Evolutionary conservation across 148 eudicot species (phyloP), one percentile per base, ranked within the genome.

Genomic region (Polygonum maritimum): DNA sequence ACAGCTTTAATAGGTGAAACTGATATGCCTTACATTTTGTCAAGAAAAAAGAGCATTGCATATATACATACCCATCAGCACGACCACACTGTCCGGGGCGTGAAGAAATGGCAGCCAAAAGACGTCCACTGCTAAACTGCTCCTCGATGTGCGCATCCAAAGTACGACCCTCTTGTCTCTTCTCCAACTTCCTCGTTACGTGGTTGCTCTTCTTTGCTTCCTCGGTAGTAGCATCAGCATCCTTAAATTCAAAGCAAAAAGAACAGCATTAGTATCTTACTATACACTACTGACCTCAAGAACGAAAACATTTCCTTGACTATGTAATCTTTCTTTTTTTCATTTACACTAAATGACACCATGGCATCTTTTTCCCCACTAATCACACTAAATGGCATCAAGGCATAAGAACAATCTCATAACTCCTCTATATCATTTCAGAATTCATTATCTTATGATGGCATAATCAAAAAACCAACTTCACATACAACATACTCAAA

Each of bases 1-100:
- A 7, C 47, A 44, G 6, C 47, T 6, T 44, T 44, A 44, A 44
- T 6, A 7, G 47, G 47, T 44, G 10, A 44, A 7, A 0, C 9
- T 44, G 47, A 7, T 44, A 6, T 44, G 47, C 47, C 47, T 26
- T 26, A 26, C 31, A 1, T 26, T 26, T 26, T 26, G 31, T 26
- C 31, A 26, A 26, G 31, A 26, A 48, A 41, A 44, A 44, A 41
- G 9, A 44, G 9, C 11, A 44, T 6, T 6, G 7, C 47, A 44
- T 1, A 10, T 1, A 77, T 47, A 62, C 69, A 62, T 81, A 90
- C 94, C 94, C 94, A 74, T 90, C 94, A 78, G 87, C 83, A 77
- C 91, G 88, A 69, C 95, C 95, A 76, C 92, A 90, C 77, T 90
- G 95, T 67, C 95, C 95, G 74, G 95, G 95, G 69, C 95, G 87